Evolutionary conservation across 2,329 filamentous ascomycete species (phyloP).

Genomic region (Clarireedia homoeocarpa): DNA sequence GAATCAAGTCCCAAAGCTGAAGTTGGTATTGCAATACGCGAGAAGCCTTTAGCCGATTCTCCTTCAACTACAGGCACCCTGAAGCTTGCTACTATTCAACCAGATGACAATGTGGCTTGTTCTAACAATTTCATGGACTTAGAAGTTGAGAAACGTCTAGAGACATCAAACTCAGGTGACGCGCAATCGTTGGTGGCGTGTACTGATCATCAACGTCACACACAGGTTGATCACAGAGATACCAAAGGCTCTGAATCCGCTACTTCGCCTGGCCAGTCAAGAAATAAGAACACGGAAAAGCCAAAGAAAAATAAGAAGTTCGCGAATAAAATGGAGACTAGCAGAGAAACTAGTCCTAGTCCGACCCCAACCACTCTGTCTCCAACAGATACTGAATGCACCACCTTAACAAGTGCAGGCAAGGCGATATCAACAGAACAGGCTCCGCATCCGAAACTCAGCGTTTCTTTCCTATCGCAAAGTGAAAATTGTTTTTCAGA

Average conservation of each 20-base stretch:
- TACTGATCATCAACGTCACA: background rate
- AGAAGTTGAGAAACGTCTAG: no score
- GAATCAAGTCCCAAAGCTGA: background rate
- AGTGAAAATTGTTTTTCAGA: no score
- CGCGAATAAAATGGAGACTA: background rate
- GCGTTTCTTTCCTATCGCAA: background rate
- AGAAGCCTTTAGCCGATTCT: no score
- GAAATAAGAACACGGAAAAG: slow-evolving; percentile 2
- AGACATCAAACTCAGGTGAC: no score
- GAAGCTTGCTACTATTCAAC: no score
- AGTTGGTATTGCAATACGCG: background rate
- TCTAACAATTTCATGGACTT: no score
- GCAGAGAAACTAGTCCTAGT: background rate
- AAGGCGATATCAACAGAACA: slow-evolving; percentile 11
- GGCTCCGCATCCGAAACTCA: slow-evolving; percentile 12
- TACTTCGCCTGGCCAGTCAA: background rate
- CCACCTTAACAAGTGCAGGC: background rate
- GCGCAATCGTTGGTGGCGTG: no score
- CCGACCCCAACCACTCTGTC: background rate
- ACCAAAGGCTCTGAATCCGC: background rate
- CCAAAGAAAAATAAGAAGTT: slow-evolving; percentile 7
- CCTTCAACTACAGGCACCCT: no score
- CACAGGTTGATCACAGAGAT: background rate
- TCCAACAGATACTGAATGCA: background rate
- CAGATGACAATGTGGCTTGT: no score